Evolutionary conservation across 768 basidiomycete genomes (phyloP).

Genomic region (Tubosaeta sp.): DNA sequence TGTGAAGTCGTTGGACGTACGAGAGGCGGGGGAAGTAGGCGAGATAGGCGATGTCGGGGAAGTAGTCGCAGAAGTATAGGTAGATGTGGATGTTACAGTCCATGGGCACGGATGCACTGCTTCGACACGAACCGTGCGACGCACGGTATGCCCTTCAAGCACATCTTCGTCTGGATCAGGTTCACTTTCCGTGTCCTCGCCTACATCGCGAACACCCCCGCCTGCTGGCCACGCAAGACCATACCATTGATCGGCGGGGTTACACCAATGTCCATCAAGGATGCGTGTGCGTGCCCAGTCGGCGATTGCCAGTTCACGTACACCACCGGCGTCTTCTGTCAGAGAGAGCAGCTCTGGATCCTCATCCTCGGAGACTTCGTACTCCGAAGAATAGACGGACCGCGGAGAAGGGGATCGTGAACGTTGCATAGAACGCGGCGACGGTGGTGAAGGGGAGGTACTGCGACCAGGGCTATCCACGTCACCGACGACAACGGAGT

Average conservation of each 20-base stretch:
- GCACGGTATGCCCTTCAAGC: conserved; percentile 14
- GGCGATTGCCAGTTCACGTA: conserved; percentile 53
- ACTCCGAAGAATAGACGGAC: conserved; percentile 29
- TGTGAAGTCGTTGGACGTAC: conserved; percentile 5
- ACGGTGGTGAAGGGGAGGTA: conserved; percentile 25
- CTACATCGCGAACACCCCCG: conserved; percentile 27
- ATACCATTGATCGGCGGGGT: conserved; percentile 70
- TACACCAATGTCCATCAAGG: conserved; percentile 73
- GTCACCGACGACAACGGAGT: conserved; percentile 6
- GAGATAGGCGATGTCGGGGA: conserved; percentile 25
- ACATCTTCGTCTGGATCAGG: conserved; percentile 23
- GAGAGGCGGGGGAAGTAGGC: conserved; percentile 17
- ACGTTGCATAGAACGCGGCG: conserved; percentile 23
- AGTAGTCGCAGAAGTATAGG: conserved; percentile 1
- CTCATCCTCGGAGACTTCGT: conserved; percentile 38
- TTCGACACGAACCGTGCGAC: conserved; percentile 19
- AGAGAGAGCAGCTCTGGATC: conserved; percentile 40
- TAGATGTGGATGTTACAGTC: conserved; percentile 32
- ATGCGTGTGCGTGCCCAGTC: conserved; percentile 73
- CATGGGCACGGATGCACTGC: conserved; percentile 59
- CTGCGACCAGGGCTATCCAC: conserved; percentile 19
- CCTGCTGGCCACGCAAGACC: conserved; percentile 38
- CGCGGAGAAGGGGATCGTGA: conserved; percentile 30
- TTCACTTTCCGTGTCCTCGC: conserved; percentile 27
- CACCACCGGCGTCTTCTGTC: conserved; percentile 44